Base-by-base conservation (phyloP, 345 rosid genomes). In the Isatis tinctoria region DNA sequence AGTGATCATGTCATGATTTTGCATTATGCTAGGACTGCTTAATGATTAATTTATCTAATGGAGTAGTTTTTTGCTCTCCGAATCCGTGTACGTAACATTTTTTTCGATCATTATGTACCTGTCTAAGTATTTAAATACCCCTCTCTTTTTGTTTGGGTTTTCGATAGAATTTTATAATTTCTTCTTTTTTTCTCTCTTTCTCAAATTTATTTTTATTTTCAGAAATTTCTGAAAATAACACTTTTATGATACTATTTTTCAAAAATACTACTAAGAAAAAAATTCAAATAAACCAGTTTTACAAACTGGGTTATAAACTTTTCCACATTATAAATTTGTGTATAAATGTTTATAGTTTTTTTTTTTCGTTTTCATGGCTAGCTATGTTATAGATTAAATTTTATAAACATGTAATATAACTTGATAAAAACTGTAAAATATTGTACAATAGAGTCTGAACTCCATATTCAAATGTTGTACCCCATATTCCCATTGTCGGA, bases 1-100 rank as follows among this genome's bases (percentile, higher is more conserved):
- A 17, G 83, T 39, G 90, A 92, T 68, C 97, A 92, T 78, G 73
- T 95, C 79, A 95, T 92, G 99, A 82, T 92, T 74, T 85, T 95
- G 67, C 89, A 92, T 78, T 95, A 95, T 79, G 91, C 76, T 72
- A 87, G 93, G 79, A 86, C 66, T 76, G 75, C 85, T 74, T 82
- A 69, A 43, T 43, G 52, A 37, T 54, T 18, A 28, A 33, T 52
- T 24, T 52, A 24, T 16, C 43, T 62, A 16, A 10, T 74, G 36
- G 18, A n/a, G n/a, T n/a, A n/a, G n/a, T n/a, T 66, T 51, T 69
- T 43, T 37, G 43, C 33, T 3, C 43, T 53, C 27, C 30, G 11
- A 22, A 2, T 22, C 24, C 24, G 24, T 22, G 24, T 22, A 22
- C 53, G 27, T 76, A 52, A 40, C 54, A 49, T 60, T 35, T 59